phyloP scores from a whole-genome alignment of 176 grass and related monocot species.

The Carex parvula region DNA sequence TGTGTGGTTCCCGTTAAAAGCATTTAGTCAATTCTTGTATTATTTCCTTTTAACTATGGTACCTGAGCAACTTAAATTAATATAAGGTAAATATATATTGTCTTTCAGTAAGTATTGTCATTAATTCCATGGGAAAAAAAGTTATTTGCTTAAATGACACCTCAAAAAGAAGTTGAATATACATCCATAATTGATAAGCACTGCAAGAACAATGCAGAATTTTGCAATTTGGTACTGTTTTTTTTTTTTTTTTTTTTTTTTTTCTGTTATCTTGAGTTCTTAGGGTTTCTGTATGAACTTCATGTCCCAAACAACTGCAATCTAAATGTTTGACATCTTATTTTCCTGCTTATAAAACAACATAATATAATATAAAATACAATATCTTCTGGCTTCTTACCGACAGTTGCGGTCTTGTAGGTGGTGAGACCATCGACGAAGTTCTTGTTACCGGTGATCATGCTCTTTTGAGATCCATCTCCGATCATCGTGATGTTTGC shows the following conservation, averaged over 20 bases:
- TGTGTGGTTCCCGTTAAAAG: neutral
- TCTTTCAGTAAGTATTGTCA: neutral
- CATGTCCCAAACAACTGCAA: neutral
- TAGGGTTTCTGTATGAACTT: neutral
- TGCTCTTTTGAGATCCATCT: conserved; percentile 55
- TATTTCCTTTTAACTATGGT: neutral
- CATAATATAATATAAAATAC: neutral
- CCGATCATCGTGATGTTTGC: conserved; percentile 52
- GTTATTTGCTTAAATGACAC: neutral
- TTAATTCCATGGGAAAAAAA: neutral
- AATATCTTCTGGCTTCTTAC: conserved; percentile 33
- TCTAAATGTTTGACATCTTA: neutral
- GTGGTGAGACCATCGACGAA: conserved; percentile 59
- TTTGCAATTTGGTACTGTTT: neutral
- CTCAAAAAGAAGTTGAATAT: neutral
- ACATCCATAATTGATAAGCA: neutral
- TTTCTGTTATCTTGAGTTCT: neutral
- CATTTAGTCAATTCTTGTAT: neutral
- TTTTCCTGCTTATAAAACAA: neutral
- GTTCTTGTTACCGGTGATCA: conserved; percentile 71
- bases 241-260: too few species aligned
- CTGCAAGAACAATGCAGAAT: neutral
- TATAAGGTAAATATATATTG: neutral
- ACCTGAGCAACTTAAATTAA: neutral
- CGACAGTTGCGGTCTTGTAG: conserved; percentile 69